Base-by-base conservation (phyloP, 371 early-diverging fungal genomes). In the Syncephalastrum contaminatum region DNA sequence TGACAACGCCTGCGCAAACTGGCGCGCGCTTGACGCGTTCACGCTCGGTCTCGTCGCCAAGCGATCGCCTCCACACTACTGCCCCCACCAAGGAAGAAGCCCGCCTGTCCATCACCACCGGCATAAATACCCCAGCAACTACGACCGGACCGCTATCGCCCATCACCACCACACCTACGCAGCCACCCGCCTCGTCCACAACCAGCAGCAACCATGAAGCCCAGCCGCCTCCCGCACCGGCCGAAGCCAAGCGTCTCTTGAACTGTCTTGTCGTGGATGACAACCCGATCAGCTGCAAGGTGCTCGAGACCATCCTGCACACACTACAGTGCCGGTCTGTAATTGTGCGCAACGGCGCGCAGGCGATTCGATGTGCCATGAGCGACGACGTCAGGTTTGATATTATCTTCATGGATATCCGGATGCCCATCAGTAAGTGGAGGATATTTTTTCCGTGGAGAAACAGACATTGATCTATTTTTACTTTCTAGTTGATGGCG, bases 361-460 rank as follows among this genome's bases (percentile, higher is more conserved):
- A 95, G 66, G 94, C 93, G 3, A 84, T 95, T 56, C 85, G 93
- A 50, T 87, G 87, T 49, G 92, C 92, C 0, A 89, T 95, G 87
- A 94, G 92, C 2, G 85, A 88, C 54, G 36, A 30, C 36, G 87
- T 92, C 22, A 86, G 79, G 56, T 97, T 92, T 73, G 94, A 95
- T 57, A 78, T 94, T 15, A 93, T 97, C 45, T 93, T 97, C 57
- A 90, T 94, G 91, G 94, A 93, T 63, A 86, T 91, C 22, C 77
- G 88, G 12, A 93, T 95, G 93, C 95, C 95, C 1, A 89, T 93
- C 48, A 81, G 90, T 91, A 85, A 80, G 86, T 82, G 20, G 19
- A n/a, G 18, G 30, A 8, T 19, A 27, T 16, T 20, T 5, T 18
- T 4, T 24, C 15, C 18, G 47, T 20, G 21, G 13, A 39, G 24